phyloP scores from a whole-genome alignment of 75 land plant genomes.

The Pinus tabuliformis region DNA sequence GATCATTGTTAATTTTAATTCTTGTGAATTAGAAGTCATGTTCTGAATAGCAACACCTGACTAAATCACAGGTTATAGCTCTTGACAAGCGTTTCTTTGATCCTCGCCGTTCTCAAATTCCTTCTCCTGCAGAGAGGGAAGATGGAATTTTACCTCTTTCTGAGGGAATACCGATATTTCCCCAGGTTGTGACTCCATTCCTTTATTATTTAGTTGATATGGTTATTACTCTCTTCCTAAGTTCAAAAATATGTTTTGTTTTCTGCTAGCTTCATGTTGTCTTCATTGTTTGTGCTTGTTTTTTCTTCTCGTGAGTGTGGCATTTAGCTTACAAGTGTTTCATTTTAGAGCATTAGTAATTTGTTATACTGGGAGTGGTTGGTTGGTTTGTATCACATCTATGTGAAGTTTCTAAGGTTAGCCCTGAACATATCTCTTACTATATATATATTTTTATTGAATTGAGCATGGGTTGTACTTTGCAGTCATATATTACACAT shows the following conservation, averaged over 20 bases:
- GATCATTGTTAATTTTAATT: background rate
- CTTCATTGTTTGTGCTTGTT: background rate
- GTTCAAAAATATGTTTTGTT: background rate
- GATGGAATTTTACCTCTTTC: conserved; percentile 94
- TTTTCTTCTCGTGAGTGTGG: too few species aligned
- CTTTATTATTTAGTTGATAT: background rate
- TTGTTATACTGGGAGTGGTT: background rate
- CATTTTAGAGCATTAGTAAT: background rate
- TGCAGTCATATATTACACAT: conserved; percentile 91
- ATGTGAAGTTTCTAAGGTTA: conserved; percentile 1
- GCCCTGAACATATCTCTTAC: background rate
- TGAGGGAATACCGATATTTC: conserved; percentile 84
- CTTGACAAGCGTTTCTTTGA: conserved; percentile 95
- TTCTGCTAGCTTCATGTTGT: background rate
- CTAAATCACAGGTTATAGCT: conserved; percentile 72
- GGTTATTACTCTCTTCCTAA: background rate
- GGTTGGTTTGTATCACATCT: background rate
- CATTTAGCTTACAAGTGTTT: background rate
- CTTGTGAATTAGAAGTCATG: background rate
- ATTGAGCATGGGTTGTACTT: conserved; percentile 5
- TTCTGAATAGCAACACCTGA: background rate
- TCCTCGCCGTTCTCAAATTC: conserved; percentile 82
- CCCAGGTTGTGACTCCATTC: conserved; percentile 60
- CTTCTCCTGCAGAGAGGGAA: conserved; percentile 84
- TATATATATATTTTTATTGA: background rate